Conservation (phyloP, 768 basidiomycete species). For the Boletus edulis region DNA sequence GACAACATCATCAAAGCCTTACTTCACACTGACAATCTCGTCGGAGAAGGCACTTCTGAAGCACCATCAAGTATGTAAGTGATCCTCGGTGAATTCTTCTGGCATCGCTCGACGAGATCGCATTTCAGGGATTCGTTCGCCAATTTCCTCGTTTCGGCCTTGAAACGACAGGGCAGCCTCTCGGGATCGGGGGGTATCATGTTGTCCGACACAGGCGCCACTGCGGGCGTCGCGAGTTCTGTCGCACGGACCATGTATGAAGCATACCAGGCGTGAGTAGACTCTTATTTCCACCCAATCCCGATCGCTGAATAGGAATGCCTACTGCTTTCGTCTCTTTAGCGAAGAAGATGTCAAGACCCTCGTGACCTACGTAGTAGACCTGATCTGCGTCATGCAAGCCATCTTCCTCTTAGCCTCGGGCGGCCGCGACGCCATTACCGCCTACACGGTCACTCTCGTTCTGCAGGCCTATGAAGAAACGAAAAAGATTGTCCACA, state of each 20-base stretch:
- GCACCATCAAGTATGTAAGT: background rate
- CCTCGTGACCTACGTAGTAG: slow-evolving; percentile 12
- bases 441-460: background rate
- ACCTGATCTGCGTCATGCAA: slow-evolving; percentile 18
- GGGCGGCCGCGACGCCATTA: background rate
- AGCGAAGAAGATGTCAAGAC: slow-evolving; percentile 10
- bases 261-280: slow-evolving; percentile 3
- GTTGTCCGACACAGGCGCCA: too few species aligned
- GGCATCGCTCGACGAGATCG: too few species aligned
- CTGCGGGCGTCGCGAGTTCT: background rate
- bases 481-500: background rate
- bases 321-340: background rate
- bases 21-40: slow-evolving; percentile 4
- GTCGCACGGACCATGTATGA: background rate
- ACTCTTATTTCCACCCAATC: too few species aligned
- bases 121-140: too few species aligned
- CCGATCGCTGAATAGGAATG: background rate
- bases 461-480: background rate
- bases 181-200: too few species aligned
- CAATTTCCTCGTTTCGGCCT: too few species aligned
- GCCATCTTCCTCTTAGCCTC: slow-evolving; percentile 1
- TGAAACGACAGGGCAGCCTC: background rate
- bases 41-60: background rate
- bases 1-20: background rate
- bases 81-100: too few species aligned